Conservation (phyloP, 768 basidiomycete species). For the Lentinula detonsa region DNA sequence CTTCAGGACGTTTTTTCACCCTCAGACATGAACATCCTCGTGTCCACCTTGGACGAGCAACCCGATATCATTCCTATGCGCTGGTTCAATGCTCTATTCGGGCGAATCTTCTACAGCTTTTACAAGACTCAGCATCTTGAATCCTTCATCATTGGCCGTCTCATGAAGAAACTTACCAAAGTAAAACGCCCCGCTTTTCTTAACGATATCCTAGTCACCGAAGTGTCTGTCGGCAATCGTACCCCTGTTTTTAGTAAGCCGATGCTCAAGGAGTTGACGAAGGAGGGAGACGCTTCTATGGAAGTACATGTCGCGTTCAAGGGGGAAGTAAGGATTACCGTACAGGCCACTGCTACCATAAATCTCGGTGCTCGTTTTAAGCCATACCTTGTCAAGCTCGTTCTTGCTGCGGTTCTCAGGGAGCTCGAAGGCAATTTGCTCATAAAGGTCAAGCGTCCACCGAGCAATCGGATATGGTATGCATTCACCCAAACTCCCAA, state of each 20-base stretch:
- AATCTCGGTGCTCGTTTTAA: conserved; percentile 81
- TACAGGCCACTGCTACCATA: conserved; percentile 86
- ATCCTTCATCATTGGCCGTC: conserved; percentile 73
- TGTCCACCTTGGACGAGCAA: conserved; percentile 83
- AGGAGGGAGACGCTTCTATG: conserved; percentile 87
- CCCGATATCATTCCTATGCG: conserved; percentile 96
- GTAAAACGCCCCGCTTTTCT: conserved; percentile 87
- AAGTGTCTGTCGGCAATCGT: conserved; percentile 82
- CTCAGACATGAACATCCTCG: conserved; percentile 76
- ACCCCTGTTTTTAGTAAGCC: conserved; percentile 91
- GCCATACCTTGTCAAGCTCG: conserved; percentile 84
- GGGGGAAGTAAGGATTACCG: conserved; percentile 84
- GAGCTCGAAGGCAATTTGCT: conserved; percentile 90
- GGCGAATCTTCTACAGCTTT: conserved; percentile 87
- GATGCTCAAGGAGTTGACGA: conserved; percentile 95
- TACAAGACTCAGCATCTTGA: conserved; percentile 84
- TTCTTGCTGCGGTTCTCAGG: conserved; percentile 81
- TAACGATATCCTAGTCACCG: conserved; percentile 77
- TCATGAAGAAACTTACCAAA: conserved; percentile 93
- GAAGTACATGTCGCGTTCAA: conserved; percentile 82
- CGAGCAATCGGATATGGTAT: conserved; percentile 94
- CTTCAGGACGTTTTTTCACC: conserved; percentile 63
- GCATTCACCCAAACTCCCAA: conserved; percentile 86
- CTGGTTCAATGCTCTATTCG: conserved; percentile 94
- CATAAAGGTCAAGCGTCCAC: conserved; percentile 89